phyloP scores from a whole-genome alignment of 1,139 yeast species.

The Magnusiomyces paraingens region DNA sequence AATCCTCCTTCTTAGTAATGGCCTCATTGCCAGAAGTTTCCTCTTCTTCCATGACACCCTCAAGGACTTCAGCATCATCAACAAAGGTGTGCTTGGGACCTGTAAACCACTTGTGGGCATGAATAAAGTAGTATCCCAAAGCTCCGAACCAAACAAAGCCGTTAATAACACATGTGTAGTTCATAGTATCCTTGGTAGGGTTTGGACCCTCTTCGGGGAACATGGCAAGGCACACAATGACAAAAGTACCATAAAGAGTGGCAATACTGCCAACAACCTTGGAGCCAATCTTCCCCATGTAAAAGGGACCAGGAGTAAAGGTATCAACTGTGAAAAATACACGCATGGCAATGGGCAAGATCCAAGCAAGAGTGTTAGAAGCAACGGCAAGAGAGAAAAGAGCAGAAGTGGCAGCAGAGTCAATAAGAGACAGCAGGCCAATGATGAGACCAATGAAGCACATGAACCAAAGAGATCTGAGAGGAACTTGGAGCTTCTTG shows the following conservation, averaged over 20 bases:
- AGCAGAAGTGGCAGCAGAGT: slow-evolving; percentile 53
- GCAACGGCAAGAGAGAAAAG: slow-evolving; percentile 52
- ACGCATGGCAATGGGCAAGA: slow-evolving; percentile 48
- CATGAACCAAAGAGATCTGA: slow-evolving; percentile 52
- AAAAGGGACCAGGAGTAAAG: slow-evolving; percentile 60
- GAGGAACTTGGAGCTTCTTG: slow-evolving; percentile 48
- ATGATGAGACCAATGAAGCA: slow-evolving; percentile 42
- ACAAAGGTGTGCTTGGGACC: slow-evolving; percentile 59
- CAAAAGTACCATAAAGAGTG: slow-evolving; percentile 40
- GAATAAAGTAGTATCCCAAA: slow-evolving; percentile 43
- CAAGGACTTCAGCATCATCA: slow-evolving; percentile 22
- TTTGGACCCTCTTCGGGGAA: slow-evolving; percentile 49
- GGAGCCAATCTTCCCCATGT: slow-evolving; percentile 47
- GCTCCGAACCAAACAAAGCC: slow-evolving; percentile 53
- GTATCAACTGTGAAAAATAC: slow-evolving; percentile 38
- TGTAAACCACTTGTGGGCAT: slow-evolving; percentile 53
- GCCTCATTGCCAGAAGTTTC: too few relatives aligned
- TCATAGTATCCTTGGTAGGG: slow-evolving; percentile 45
- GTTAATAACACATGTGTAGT: slow-evolving; percentile 58
- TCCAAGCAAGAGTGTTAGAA: slow-evolving; percentile 59
- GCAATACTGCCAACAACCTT: slow-evolving; percentile 29
- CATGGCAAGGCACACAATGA: slow-evolving; percentile 59
- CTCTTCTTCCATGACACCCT: slow-evolving; percentile 12
- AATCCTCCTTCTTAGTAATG: too few relatives aligned
- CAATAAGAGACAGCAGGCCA: slow-evolving; percentile 54